Evolutionary conservation across 495 filamentous ascomycete species (phyloP).

Genomic region (Aspergillus taichungensis): DNA sequence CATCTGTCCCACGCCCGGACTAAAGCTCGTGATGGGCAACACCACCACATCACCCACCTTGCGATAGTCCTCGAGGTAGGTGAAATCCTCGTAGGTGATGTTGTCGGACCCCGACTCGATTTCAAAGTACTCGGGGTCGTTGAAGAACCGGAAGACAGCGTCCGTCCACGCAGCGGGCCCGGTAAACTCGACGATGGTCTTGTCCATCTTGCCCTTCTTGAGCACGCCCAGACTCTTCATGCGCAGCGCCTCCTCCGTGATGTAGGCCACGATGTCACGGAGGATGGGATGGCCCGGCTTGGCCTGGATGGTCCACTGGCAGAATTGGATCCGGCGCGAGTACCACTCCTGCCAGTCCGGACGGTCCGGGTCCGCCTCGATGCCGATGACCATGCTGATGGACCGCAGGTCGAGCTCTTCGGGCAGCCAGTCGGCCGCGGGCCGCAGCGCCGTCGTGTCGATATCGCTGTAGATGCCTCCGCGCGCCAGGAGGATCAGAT

Average conservation of each 20-base stretch:
- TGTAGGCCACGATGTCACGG: constrained; percentile 74
- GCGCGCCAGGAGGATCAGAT: constrained; percentile 85
- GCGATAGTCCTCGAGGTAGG: constrained; percentile 68
- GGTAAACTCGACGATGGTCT: constrained; percentile 91
- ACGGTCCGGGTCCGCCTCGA: constrained; percentile 92
- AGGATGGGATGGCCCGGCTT: constrained; percentile 93
- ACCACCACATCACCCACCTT: constrained; percentile 93
- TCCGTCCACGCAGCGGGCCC: constrained; percentile 96
- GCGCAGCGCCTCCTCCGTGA: constrained; percentile 72
- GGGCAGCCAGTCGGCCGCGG: constrained; percentile 83
- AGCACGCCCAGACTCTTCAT: constrained; percentile 65
- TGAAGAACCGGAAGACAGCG: constrained; percentile 84
- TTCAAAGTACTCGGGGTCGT: constrained; percentile 83
- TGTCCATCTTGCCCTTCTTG: constrained; percentile 51
- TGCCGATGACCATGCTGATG: constrained; percentile 82
- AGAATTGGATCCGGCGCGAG: constrained; percentile 91
- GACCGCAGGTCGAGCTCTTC: constrained; percentile 61
- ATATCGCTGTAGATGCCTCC: constrained; percentile 97
- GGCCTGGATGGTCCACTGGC: constrained; percentile 96
- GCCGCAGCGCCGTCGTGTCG: constrained; percentile 77
- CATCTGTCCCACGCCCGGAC: constrained; percentile 90
- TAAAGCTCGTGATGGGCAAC: constrained; percentile 93
- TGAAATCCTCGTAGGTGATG: constrained; percentile 84
- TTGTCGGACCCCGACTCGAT: constrained; percentile 58
- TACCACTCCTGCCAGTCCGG: constrained; percentile 95